Evolutionary conservation across 1,284 basidiomycete species (phyloP).

Genomic region (Testicularia cyperi): DNA sequence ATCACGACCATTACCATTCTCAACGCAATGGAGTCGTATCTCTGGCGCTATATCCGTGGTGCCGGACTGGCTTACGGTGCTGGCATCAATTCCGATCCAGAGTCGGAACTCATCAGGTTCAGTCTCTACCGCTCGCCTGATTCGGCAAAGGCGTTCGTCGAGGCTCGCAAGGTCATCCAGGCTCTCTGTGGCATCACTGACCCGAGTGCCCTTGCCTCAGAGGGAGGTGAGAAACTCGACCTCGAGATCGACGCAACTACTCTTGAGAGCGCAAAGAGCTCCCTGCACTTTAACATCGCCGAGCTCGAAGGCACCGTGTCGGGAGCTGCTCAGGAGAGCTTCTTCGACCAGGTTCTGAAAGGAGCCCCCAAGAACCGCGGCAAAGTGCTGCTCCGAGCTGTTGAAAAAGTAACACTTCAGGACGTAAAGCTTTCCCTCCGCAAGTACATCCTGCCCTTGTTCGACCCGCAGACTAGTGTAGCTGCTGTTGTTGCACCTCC

Average conservation of each 20-base stretch:
- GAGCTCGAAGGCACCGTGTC: slow-evolving; percentile 79
- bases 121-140: slow-evolving; percentile 78
- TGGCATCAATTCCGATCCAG: slow-evolving; percentile 74
- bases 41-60: slow-evolving; percentile 68
- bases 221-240: not conserved
- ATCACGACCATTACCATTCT: slow-evolving; percentile 82
- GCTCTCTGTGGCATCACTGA: slow-evolving; percentile 53
- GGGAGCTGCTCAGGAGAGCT: slow-evolving; percentile 69
- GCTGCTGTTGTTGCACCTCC: slow-evolving; percentile 81
- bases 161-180: slow-evolving; percentile 67
- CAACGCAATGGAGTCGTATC: slow-evolving; percentile 89
- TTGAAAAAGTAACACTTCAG: slow-evolving; percentile 71
- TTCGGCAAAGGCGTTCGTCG: slow-evolving; percentile 77
- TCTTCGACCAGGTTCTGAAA: slow-evolving; percentile 45
- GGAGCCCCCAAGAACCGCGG: slow-evolving; percentile 46
- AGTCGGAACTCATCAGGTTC: slow-evolving; percentile 80
- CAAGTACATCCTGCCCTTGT: slow-evolving; percentile 82
- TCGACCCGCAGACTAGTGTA: slow-evolving; percentile 75
- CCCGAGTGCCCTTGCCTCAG: slow-evolving; percentile 60
- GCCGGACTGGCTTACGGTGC: slow-evolving; percentile 78
- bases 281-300: slow-evolving; percentile 80
- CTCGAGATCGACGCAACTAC: slow-evolving; percentile 74
- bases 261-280: slow-evolving; percentile 88
- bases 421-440: slow-evolving; percentile 73
- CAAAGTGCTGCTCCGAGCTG: slow-evolving; percentile 28